Evolutionary conservation across 176 grass and related monocot genomes (phyloP), one percentile per base, ranked within the genome.

Genomic region (Carex kokanica): DNA sequence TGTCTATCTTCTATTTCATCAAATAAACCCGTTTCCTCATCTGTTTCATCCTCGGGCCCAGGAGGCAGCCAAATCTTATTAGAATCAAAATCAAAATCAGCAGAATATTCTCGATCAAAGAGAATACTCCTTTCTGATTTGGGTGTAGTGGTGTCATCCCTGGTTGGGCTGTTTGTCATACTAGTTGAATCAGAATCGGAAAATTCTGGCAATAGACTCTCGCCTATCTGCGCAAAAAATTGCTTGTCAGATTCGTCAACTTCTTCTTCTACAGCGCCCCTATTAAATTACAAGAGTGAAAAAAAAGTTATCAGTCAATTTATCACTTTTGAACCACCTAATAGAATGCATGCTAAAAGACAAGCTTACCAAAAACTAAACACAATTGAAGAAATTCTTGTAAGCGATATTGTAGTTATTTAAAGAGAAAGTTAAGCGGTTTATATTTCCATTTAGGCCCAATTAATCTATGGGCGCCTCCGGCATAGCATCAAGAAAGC

Each of bases 161-260:
- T 88, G 51, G 83, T 82, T 43, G 80, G 80, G 60, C 80, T 82
- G 41, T 82, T 47, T 51, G 80, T 67, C 80, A 82, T 79, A 85
- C 87, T 94, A 79, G 87, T 86, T 57, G 89, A 92, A 81, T 98
- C 95, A 61, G 91, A 87, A 92, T 98, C 95, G 78, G 86, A 98
- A 86, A 74, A 85, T 84, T 93, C 90, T 29, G 83, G 88, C 84
- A 84, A 87, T 79, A 91, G 85, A 71, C 67, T 88, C 60, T 85
- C 85, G 79, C 81, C 60, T 82, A 82, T 17, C 6, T 81, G 82
- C 32, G 78, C 84, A 63, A 93, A 88, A 85, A 91, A 88, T 60
- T 88, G 90, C 54, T 80, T 85, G 61, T 88, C 41, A 21, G 87
- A 55, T 64, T 89, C 86, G 8, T 89, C 87, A 61, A 57, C 87